A percentile compares a stretch with the other conserved stretches of the same genome.
These are phyloP conservation scores for Bertia moriformis DNA, from an alignment of 2,329 filamentous ascomycete species.

Conservation along the genomic window DNA sequence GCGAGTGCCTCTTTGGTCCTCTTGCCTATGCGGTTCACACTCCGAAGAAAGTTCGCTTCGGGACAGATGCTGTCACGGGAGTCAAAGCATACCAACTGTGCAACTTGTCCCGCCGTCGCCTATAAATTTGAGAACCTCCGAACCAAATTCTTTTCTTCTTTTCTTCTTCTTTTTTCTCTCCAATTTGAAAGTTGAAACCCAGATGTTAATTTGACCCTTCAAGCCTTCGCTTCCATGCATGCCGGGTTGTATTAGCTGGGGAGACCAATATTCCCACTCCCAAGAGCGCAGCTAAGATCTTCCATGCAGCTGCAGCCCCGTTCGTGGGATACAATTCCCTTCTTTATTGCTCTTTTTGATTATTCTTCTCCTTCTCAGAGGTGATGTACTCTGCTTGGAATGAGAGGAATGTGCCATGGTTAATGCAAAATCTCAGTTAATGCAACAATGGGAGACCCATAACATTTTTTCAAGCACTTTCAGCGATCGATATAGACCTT, in stretches of 20 bases:
- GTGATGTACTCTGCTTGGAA: too few species aligned
- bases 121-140: neutral
- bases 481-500: too few species aligned
- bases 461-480: too few species aligned
- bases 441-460: too few species aligned
- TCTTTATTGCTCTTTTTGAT: too few species aligned
- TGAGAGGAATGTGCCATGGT: too few species aligned
- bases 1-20: slow-evolving; percentile 5
- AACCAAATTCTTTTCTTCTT: slow-evolving; percentile 9
- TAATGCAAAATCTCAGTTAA: too few species aligned
- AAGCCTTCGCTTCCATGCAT: slow-evolving; percentile 21
- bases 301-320: slow-evolving; percentile 28
- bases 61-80: too few species aligned
- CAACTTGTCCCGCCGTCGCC: neutral
- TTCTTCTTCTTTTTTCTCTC: slow-evolving; percentile 17
- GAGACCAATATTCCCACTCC: slow-evolving; percentile 28
- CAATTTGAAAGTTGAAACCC: slow-evolving; percentile 31
- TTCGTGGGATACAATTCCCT: slow-evolving; percentile 25
- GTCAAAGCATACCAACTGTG: too few species aligned
- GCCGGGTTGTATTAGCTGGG: slow-evolving; percentile 40
- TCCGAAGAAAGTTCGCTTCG: too few species aligned
- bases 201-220: slow-evolving; percentile 36
- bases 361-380: too few species aligned
- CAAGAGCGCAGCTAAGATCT: slow-evolving; percentile 30
- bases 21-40: too few species aligned